These are phyloP conservation scores for Agarophyton chilense DNA, from an alignment of 23 red algal genomes.

Conservation along the genomic window DNA sequence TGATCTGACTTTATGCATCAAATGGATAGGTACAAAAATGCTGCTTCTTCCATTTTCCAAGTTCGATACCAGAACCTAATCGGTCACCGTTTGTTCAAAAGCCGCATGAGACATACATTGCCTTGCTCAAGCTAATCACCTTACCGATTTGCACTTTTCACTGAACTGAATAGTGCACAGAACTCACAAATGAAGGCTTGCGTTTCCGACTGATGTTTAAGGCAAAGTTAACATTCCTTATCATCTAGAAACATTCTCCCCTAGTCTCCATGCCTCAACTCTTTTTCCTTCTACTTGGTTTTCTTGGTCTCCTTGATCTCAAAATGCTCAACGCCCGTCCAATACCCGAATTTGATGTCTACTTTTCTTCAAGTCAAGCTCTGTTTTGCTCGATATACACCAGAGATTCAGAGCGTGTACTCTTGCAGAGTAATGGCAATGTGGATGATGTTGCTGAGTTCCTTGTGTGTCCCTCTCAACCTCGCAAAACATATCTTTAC, in stretches of 20 bases:
- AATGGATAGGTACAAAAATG: too few species aligned
- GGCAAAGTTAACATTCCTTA: not conserved
- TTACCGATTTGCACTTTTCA: too few species aligned
- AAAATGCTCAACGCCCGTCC: not conserved
- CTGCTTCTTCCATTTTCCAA: too few species aligned
- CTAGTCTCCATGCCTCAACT: not conserved
- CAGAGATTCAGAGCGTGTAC: not conserved
- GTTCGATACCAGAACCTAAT: too few species aligned
- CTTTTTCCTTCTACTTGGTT: not conserved
- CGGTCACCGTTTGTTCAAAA: too few species aligned
- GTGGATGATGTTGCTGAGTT: conserved; percentile 20
- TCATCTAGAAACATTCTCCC: not conserved
- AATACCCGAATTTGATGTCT: not conserved
- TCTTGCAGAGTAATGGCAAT: conserved; percentile 23
- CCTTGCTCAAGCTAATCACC: too few species aligned
- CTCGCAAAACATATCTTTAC: not conserved
- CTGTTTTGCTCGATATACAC: not conserved
- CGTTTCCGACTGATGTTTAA: too few species aligned
- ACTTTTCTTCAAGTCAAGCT: not conserved
- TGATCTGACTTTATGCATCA: too few species aligned
- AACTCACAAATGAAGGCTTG: too few species aligned
- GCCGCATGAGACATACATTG: too few species aligned
- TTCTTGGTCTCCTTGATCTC: not conserved
- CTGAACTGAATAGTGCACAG: too few species aligned
- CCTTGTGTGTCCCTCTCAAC: conserved; percentile 5